A percentile compares a stretch with the other conserved stretches of the same genome.
Conservation (phyloP, 176 grass and related monocot species). For the Rhynchospora pubera region DNA sequence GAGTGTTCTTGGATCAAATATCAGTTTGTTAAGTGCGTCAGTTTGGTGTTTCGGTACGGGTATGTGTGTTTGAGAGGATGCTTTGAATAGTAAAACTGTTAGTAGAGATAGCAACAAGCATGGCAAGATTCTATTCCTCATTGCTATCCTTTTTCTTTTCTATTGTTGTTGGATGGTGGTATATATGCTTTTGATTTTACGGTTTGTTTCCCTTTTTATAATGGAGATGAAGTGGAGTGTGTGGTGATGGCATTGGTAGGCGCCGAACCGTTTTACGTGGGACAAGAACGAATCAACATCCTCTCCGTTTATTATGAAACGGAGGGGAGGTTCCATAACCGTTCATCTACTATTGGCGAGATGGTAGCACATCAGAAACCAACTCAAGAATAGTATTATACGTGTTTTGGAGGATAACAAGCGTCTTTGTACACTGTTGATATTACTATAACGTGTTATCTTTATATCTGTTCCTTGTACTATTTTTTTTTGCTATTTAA, state of each 20-base stretch:
- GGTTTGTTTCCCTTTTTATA: constrained; percentile 13
- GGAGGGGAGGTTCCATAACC: neutral
- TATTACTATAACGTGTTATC: no score
- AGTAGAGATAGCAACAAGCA: constrained; percentile 4
- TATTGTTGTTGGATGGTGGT: neutral
- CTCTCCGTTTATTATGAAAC: neutral
- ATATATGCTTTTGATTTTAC: neutral
- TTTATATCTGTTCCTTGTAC: no score
- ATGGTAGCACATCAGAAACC: neutral
- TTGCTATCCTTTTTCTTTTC: neutral
- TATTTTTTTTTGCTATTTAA: no score
- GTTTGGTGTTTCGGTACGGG: neutral
- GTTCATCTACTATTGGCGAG: neutral
- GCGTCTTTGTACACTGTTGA: no score
- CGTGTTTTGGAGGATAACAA: no score
- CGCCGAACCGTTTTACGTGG: neutral
- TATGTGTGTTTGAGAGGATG: neutral
- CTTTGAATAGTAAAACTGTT: neutral
- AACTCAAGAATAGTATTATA: neutral
- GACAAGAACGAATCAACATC: neutral
- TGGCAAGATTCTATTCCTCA: neutral
- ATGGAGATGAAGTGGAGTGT: neutral
- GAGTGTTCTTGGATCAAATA: constrained; percentile 15
- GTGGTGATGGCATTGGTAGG: neutral
- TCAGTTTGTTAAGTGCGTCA: neutral